Percentiles rank a stretch among this genome's conserved stretches.
Evolutionary conservation across 1,284 basidiomycete genomes (phyloP).

Genomic region (Somion occarium): DNA sequence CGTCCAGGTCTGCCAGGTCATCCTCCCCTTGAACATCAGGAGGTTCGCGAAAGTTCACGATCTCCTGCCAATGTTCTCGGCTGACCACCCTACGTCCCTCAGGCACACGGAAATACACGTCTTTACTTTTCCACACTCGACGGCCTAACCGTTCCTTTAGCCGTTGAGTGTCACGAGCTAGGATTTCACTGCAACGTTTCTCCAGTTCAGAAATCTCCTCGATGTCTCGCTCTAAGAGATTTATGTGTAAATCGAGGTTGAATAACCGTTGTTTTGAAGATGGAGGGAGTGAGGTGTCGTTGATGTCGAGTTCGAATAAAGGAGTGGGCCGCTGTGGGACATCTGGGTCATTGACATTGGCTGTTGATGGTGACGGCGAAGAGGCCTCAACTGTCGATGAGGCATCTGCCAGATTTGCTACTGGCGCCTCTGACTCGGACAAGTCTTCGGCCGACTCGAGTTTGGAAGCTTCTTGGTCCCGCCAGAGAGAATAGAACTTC

Average conservation of each 20-base stretch:
- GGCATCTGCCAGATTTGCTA: constrained; percentile 3
- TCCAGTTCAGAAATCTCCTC: constrained; percentile 41
- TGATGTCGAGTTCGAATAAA: neutral
- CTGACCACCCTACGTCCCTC: constrained; percentile 26
- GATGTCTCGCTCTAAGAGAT: constrained; percentile 49
- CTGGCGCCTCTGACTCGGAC: neutral
- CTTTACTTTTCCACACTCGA: constrained; percentile 58
- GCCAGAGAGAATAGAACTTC: constrained; percentile 30
- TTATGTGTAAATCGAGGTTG: constrained; percentile 50
- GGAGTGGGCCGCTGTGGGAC: neutral
- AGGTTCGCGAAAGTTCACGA: constrained; percentile 24
- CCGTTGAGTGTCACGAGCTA: constrained; percentile 51
- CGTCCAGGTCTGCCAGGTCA: neutral
- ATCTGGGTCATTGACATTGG: neutral
- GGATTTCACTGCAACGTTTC: constrained; percentile 34
- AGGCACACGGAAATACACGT: constrained; percentile 45
- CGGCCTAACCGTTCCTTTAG: constrained; percentile 66
- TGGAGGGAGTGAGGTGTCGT: neutral
- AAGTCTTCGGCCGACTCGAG: neutral
- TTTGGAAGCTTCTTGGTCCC: too few relatives aligned
- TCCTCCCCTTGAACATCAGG: neutral
- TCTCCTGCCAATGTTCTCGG: constrained; percentile 32
- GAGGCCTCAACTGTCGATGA: constrained; percentile 14
- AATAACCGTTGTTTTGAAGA: constrained; percentile 27
- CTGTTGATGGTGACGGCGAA: constrained; percentile 24